Evolutionary conservation across 768 basidiomycete genomes (phyloP).

Genomic region (Boletales sp.): DNA sequence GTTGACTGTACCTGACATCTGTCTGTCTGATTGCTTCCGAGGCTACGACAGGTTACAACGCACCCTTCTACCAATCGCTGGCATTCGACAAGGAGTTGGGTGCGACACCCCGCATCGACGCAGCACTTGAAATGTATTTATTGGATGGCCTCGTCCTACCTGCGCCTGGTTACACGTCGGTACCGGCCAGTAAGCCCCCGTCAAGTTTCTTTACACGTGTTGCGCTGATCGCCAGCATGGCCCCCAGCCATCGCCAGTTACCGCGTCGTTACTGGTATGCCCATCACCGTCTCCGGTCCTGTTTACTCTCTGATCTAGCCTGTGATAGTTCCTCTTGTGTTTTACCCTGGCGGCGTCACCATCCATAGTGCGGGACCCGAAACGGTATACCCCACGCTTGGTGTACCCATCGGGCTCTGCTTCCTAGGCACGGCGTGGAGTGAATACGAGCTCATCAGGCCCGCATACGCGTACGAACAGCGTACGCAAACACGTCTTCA

Average conservation of each 20-base stretch:
- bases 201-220: background rate
- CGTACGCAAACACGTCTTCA: constrained; percentile 49
- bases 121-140: constrained; percentile 39
- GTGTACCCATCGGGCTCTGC: constrained; percentile 39
- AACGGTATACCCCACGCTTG: constrained; percentile 34
- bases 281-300: background rate
- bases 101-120: constrained; percentile 52
- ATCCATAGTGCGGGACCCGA: constrained; percentile 33
- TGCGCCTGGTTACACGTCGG: constrained; percentile 18
- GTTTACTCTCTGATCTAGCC: background rate
- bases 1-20: too few species aligned
- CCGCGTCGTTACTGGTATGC: constrained; percentile 31
- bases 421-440: constrained; percentile 44
- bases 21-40: constrained; percentile 19
- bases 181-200: constrained; percentile 16
- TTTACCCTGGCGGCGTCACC: constrained; percentile 33
- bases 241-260: constrained; percentile 33
- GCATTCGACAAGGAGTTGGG: constrained; percentile 46
- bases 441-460: too few species aligned
- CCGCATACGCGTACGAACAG: constrained; percentile 50
- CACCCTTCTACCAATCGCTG: constrained; percentile 42
- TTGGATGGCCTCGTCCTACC: constrained; percentile 53
- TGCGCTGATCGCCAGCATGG: background rate
- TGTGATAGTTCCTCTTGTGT: constrained; percentile 35
- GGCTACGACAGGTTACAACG: constrained; percentile 25